A percentile compares a stretch with the other conserved stretches of the same genome.
Evolutionary conservation across 1,284 basidiomycete species (phyloP).

Genomic region (Fomitopsis betulina): DNA sequence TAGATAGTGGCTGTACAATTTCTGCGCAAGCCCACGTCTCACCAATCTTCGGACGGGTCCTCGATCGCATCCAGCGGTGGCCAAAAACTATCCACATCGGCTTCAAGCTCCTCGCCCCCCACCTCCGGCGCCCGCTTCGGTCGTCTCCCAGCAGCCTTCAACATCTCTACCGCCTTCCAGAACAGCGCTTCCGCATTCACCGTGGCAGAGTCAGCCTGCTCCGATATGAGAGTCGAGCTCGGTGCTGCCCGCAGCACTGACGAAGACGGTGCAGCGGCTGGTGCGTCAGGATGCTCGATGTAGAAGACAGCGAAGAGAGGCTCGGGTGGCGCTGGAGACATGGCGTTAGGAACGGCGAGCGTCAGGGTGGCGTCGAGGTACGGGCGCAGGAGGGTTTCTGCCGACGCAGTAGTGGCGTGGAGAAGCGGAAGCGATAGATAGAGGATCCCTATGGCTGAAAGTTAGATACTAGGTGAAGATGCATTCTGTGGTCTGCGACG

Average conservation of each 20-base stretch:
- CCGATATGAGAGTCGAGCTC: constrained; percentile 40
- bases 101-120: constrained; percentile 6
- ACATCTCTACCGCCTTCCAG: constrained; percentile 38
- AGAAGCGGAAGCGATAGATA: constrained; percentile 53
- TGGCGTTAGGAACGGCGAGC: constrained; percentile 25
- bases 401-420: constrained; percentile 19
- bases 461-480: not conserved
- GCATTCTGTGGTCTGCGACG: constrained; percentile 21
- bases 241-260: constrained; percentile 37
- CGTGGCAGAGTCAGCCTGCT: constrained; percentile 56
- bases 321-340: constrained; percentile 16
- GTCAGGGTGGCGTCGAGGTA: constrained; percentile 52
- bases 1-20: no score
- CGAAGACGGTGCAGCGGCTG: constrained; percentile 6
- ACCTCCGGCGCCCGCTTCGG: constrained; percentile 4
- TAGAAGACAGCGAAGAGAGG: constrained; percentile 58
- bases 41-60: constrained; percentile 23
- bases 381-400: constrained; percentile 51
- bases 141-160: constrained; percentile 17
- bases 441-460: constrained; percentile 44
- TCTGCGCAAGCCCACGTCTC: not conserved
- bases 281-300: constrained; percentile 33
- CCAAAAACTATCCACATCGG: constrained; percentile 30
- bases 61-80: constrained; percentile 29
- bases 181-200: constrained; percentile 58